Percentiles rank a stretch among this genome's conserved stretches.
phyloP scores from a whole-genome alignment of 2,329 filamentous ascomycete species.

The Xylariales sp. region DNA sequence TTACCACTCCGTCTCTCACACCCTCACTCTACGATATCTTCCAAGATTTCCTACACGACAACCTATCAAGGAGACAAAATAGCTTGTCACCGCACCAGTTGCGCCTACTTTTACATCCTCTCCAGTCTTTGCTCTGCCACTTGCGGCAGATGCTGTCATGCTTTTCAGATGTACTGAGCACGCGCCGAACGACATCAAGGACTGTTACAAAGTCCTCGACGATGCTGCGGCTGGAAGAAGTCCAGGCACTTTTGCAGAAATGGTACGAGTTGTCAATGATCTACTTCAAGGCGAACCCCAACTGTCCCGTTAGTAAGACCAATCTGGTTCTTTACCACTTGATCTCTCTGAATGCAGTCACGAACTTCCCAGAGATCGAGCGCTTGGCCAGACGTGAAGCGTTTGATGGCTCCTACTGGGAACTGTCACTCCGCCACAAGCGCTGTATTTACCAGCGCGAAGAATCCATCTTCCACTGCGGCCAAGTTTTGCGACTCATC shows the following conservation, averaged over 20 bases:
- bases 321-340: conserved; percentile 68
- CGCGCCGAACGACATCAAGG: conserved; percentile 34
- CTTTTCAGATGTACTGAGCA: conserved; percentile 51
- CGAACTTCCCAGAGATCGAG: conserved; percentile 64
- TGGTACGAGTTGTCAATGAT: conserved; percentile 63
- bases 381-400: conserved; percentile 58
- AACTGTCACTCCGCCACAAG: conserved; percentile 51
- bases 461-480: conserved; percentile 62
- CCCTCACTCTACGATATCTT: conserved; percentile 62
- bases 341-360: conserved; percentile 64
- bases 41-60: conserved; percentile 62
- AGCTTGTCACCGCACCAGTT: conserved; percentile 51
- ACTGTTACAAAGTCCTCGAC: conserved; percentile 56
- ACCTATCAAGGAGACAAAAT: conserved; percentile 44
- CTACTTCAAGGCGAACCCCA: conserved; percentile 49
- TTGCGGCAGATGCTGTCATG: conserved; percentile 61
- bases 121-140: conserved; percentile 62
- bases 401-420: conserved; percentile 51
- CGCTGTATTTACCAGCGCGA: conserved; percentile 59
- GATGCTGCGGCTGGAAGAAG: conserved; percentile 57
- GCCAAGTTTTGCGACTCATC: conserved; percentile 60
- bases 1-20: conserved; percentile 46
- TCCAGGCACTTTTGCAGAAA: conserved; percentile 57
- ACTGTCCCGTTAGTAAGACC: conserved; percentile 56
- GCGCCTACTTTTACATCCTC: conserved; percentile 62